Percentiles rank a stretch among this genome's conserved stretches.
Evolutionary conservation across 2,329 filamentous ascomycete genomes (phyloP).

Genomic region (Ceratocystiopsis minuta): DNA sequence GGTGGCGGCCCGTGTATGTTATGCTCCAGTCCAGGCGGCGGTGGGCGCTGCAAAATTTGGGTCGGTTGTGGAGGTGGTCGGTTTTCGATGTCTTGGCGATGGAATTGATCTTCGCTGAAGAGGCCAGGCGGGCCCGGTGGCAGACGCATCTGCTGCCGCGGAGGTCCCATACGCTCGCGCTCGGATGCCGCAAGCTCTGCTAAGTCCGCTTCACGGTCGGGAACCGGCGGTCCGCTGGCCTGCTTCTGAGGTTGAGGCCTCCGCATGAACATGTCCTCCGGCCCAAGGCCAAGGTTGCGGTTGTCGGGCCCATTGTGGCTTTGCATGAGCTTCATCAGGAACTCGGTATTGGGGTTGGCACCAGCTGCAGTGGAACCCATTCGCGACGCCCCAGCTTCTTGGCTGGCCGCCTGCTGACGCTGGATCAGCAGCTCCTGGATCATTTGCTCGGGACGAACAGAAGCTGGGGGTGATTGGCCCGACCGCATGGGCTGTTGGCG

Average conservation of each 20-base stretch:
- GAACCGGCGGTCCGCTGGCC: slow-evolving; percentile 26
- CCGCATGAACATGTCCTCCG: slow-evolving; percentile 34
- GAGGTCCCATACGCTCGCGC: slow-evolving; percentile 4
- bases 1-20: slow-evolving; percentile 32
- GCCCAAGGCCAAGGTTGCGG: slow-evolving; percentile 17
- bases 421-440: slow-evolving; percentile 42
- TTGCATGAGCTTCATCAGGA: slow-evolving; percentile 72
- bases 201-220: slow-evolving; percentile 32
- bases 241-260: slow-evolving; percentile 33
- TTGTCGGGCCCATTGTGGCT: slow-evolving; percentile 29
- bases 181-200: slow-evolving; percentile 14
- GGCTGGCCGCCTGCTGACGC: slow-evolving; percentile 36
- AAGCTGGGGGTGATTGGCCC: slow-evolving; percentile 13
- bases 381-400: slow-evolving; percentile 20
- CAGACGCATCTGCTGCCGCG: slow-evolving; percentile 22
- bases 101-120: slow-evolving; percentile 32
- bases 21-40: slow-evolving; percentile 38
- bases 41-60: slow-evolving; percentile 47
- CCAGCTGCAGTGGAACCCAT: slow-evolving; percentile 1
- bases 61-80: slow-evolving; percentile 34
- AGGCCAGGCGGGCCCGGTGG: slow-evolving; percentile 31
- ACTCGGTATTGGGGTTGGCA: slow-evolving; percentile 54
- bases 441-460: slow-evolving; percentile 37
- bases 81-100: slow-evolving; percentile 27
- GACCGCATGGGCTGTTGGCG: no score